phyloP scores from a whole-genome alignment of 164 flowering plant species.

The Sedum album region DNA sequence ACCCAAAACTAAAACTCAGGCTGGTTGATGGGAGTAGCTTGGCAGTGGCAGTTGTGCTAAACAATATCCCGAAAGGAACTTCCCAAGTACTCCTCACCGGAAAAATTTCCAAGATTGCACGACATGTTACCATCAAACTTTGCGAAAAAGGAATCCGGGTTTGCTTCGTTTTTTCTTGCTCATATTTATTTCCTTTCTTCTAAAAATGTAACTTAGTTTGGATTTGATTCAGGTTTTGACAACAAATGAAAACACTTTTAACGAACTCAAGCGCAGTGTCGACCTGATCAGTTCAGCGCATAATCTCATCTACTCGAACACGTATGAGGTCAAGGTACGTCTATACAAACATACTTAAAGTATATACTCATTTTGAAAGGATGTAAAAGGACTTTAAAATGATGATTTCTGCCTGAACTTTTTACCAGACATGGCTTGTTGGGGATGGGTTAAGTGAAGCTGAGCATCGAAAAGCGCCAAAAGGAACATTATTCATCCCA shows the following conservation, averaged over 20 bases:
- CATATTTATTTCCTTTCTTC: background rate
- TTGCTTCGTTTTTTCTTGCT: background rate
- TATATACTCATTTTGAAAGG: background rate
- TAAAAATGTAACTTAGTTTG: background rate
- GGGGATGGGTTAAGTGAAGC: conserved; percentile 35
- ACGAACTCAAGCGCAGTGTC: conserved; percentile 19
- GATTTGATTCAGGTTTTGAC: conserved; percentile 21
- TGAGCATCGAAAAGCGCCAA: conserved; percentile 36
- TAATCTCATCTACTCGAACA: conserved; percentile 23
- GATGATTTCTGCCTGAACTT: background rate
- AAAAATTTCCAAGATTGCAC: conserved; percentile 31
- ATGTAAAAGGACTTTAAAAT: background rate
- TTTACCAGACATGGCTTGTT: conserved; percentile 40
- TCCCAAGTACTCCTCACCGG: conserved; percentile 44
- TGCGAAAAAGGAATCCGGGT: conserved; percentile 49
- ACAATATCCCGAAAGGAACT: conserved; percentile 51
- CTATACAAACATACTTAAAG: background rate
- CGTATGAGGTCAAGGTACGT: conserved; percentile 20
- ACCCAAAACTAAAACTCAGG: conserved; percentile 34
- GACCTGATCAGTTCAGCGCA: conserved; percentile 1
- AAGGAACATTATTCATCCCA: conserved; percentile 50
- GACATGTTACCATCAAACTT: conserved; percentile 25
- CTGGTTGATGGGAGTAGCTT: conserved; percentile 67
- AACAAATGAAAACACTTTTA: conserved; percentile 16
- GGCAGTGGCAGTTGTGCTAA: conserved; percentile 48